A percentile compares a stretch with the other conserved stretches of the same genome.
phyloP scores from a whole-genome alignment of 75 land plant species.

The Pinus albicaulis region DNA sequence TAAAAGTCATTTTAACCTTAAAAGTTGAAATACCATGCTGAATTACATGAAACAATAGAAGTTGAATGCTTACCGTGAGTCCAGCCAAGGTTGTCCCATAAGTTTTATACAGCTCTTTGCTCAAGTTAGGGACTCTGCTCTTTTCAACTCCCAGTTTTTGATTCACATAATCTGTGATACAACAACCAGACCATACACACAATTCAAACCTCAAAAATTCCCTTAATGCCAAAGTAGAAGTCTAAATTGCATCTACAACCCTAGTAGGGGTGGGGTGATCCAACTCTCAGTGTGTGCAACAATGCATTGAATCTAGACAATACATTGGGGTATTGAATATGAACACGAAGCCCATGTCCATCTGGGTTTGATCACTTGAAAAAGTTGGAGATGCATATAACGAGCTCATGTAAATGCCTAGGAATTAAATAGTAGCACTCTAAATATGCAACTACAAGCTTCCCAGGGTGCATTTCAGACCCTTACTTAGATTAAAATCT shows the following conservation, averaged over 20 bases:
- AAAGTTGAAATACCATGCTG: no score
- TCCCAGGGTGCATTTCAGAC: no score
- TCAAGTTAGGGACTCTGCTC: slow-evolving; percentile 31
- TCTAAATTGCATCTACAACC: no score
- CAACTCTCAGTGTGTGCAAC: neutral
- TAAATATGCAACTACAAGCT: no score
- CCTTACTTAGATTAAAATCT: no score
- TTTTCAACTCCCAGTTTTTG: slow-evolving; percentile 72
- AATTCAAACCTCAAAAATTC: neutral
- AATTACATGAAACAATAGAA: neutral
- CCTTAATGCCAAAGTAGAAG: neutral
- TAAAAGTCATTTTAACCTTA: no score
- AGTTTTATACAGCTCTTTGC: slow-evolving; percentile 43
- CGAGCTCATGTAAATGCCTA: neutral
- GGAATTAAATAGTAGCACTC: no score
- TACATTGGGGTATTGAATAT: no score
- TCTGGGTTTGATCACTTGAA: slow-evolving; percentile 42
- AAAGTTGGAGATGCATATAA: neutral
- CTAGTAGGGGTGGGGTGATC: neutral
- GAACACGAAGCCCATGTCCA: slow-evolving; percentile 15
- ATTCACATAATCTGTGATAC: slow-evolving; percentile 55
- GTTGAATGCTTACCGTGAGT: slow-evolving; percentile 44
- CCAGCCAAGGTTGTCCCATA: slow-evolving; percentile 95
- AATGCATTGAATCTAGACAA: no score
- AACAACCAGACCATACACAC: neutral